Conservation (phyloP, 1,284 basidiomycete genomes). For the Ceratobasidium sp. region DNA sequence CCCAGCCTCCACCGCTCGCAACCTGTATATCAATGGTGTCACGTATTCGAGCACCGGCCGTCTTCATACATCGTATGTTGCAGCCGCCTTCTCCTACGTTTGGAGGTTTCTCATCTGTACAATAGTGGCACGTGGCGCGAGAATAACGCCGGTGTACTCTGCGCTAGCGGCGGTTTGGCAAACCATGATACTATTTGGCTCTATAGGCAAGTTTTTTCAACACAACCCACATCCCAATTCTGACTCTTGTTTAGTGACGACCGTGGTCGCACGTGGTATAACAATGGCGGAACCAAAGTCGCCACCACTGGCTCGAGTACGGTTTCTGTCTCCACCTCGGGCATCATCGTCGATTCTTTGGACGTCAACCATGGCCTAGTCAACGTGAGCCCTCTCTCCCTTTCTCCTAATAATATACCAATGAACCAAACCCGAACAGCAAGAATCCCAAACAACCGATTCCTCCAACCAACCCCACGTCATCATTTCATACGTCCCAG, state of each 20-base stretch:
- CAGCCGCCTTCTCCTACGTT: neutral
- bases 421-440: conserved; percentile 15
- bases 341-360: conserved; percentile 48
- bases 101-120: neutral
- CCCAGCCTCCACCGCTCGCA: conserved; percentile 29
- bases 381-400: conserved; percentile 30
- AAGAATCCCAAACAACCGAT: conserved; percentile 47
- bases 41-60: conserved; percentile 46
- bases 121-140: conserved; percentile 48
- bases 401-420: neutral
- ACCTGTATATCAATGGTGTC: conserved; percentile 49
- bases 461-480: conserved; percentile 48
- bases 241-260: conserved; percentile 40
- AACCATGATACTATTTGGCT: conserved; percentile 48
- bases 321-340: conserved; percentile 44
- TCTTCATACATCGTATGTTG: conserved; percentile 44
- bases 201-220: conserved; percentile 22
- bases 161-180: conserved; percentile 45
- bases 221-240: too few relatives aligned
- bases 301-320: conserved; percentile 46
- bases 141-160: conserved; percentile 43
- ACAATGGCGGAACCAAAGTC: conserved; percentile 46
- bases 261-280: conserved; percentile 48
- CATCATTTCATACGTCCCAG: conserved; percentile 48
- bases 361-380: conserved; percentile 48